Base-by-base conservation (phyloP, 1,139 yeast genomes). In the Nakaseomyces kungkrabaensis region DNA sequence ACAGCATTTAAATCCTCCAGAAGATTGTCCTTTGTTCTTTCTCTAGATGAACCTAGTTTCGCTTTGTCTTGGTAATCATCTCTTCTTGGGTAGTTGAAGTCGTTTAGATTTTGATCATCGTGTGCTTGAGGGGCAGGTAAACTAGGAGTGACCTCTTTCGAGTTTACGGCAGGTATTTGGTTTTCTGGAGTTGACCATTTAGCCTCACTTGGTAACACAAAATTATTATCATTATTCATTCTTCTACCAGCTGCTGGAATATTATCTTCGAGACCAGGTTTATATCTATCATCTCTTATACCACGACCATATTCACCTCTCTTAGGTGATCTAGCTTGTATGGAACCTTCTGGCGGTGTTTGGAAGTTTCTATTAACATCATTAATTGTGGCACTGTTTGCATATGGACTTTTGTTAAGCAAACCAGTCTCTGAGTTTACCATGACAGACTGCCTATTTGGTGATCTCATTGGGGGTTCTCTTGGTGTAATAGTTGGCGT, bases 1-100 rank as follows among this genome's bases (percentile, higher is more conserved):
- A 55, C 61, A n/a, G 61, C 56, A 49, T 61, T 61, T 34, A 60
- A 46, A 43, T 60, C 59, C 31, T 60, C 61, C 34, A 61, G 44
- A 29, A 60, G 47, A 32, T 56, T 50, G 34, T 56, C 58, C 29
- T 49, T 46, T 7, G 38, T 40, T 11, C 42, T 36, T 6, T 41
- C 44, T 13, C 25, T 41, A 27, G 24, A 29, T 7, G 25, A 27
- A n/a, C 42, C 46, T 11, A 33, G 13, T 33, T 29, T 42, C n/a
- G 25, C 37, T 5, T 34, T 27, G 29, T 29, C 41, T 29, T 29
- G 25, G 2, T 47, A 46, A 11, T 33, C 45, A 25, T 42, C 42
- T 34, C 25, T 47, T 26, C 22, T 46, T 47, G 17, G 41, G n/a
- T 34, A 13, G 25, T 40, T 34, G 17, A 25, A 38, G 3, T 24